phyloP scores from a whole-genome alignment of 1,139 yeast species.

The Candida sp. region DNA sequence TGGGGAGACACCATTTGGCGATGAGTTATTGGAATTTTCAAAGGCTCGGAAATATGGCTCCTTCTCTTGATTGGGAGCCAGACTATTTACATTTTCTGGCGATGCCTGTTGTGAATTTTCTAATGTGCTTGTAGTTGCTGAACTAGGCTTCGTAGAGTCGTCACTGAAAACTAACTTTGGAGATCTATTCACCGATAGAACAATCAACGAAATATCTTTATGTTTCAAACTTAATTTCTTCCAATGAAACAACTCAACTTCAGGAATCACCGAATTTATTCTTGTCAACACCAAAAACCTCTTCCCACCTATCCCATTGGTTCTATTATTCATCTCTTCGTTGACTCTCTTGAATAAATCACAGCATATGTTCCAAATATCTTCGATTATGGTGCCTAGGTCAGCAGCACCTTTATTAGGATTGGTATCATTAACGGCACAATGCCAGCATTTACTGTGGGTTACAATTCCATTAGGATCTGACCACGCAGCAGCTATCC shows the following conservation, averaged over 20 bases:
- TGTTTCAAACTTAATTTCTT: constrained; percentile 59
- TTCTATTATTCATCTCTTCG: constrained; percentile 28
- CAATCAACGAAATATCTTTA: constrained; percentile 64
- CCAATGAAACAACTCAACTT: constrained; percentile 78
- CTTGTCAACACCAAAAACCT: constrained; percentile 67
- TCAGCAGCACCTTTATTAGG: constrained; percentile 19
- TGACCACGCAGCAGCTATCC: constrained; percentile 90
- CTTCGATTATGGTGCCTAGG: constrained; percentile 34
- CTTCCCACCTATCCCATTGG: constrained; percentile 45
- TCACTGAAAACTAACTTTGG: constrained; percentile 50
- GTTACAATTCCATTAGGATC: constrained; percentile 75
- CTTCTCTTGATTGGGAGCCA: constrained; percentile 5
- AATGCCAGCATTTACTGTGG: constrained; percentile 65
- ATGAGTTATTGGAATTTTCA: constrained; percentile 19
- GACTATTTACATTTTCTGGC: neutral
- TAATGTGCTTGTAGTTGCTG: neutral
- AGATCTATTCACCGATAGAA: constrained; percentile 66
- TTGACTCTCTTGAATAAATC: constrained; percentile 34
- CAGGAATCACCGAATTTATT: constrained; percentile 69
- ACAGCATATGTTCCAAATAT: constrained; percentile 35
- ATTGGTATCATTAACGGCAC: constrained; percentile 20
- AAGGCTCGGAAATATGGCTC: constrained; percentile 12
- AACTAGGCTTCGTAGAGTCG: neutral
- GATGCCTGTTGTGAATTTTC: neutral
- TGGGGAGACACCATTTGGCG: constrained; percentile 28